Conservation (phyloP, 208 protist species). For the Phytomonas sp. region DNA sequence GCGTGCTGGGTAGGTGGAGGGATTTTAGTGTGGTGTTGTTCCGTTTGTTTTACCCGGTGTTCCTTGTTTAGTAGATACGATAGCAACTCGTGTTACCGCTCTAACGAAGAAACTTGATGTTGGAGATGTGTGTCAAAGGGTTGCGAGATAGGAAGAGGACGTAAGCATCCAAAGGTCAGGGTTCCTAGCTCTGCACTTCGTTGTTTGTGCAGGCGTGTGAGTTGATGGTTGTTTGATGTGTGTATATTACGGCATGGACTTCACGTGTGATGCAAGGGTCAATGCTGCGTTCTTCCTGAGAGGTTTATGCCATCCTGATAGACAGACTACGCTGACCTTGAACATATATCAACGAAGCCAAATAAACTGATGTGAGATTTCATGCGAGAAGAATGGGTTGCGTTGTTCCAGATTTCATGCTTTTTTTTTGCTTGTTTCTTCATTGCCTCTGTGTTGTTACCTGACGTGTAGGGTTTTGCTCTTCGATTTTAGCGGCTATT, state of each 20-base stretch:
- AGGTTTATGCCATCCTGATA: background rate
- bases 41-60: background rate
- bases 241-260: background rate
- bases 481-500: too few relatives aligned
- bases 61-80: background rate
- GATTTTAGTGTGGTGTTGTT: background rate
- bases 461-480: background rate
- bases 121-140: constrained; percentile 75
- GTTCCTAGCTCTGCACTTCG: background rate
- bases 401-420: background rate
- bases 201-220: constrained; percentile 10
- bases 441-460: too few relatives aligned
- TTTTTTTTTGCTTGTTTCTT: background rate
- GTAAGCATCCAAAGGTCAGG: background rate
- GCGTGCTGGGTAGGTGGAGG: background rate
- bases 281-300: constrained; percentile 26
- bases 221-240: constrained; percentile 12
- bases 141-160: constrained; percentile 30
- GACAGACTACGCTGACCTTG: background rate
- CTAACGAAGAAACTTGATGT: constrained; percentile 21
- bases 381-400: background rate
- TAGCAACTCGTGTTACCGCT: constrained; percentile 78
- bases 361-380: background rate
- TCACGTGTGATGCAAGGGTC: constrained; percentile 12
- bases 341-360: background rate